Evolutionary conservation across 2,329 filamentous ascomycete genomes (phyloP).

Genomic region (Raffaelea arxii): DNA sequence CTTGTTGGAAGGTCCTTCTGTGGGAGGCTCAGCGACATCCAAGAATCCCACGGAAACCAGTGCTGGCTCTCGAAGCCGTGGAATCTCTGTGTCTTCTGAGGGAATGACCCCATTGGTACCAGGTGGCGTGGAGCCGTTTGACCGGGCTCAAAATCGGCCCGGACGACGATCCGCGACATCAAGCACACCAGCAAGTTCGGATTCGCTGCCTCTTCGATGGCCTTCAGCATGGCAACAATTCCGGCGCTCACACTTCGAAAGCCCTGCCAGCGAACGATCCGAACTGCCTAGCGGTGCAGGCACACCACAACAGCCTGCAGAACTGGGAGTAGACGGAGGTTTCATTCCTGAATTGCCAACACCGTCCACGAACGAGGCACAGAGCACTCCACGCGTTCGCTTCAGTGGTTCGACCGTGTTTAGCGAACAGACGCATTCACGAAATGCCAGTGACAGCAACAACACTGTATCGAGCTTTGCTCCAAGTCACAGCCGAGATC

Average conservation of each 20-base stretch:
- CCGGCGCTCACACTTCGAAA: constrained; percentile 29
- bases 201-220: constrained; percentile 10
- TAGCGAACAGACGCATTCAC: constrained; percentile 1
- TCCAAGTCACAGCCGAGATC: constrained; percentile 8
- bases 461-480: constrained; percentile 2
- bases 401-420: constrained; percentile 14
- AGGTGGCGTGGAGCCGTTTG: no score
- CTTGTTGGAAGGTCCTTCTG: constrained; percentile 23
- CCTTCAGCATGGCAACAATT: constrained; percentile 9
- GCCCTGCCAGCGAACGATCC: constrained; percentile 32
- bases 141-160: constrained; percentile 9
- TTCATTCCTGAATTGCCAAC: constrained; percentile 28
- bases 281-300: constrained; percentile 12
- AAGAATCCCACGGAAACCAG: no score
- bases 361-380: constrained; percentile 7
- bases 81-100: no score
- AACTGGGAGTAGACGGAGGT: constrained; percentile 25
- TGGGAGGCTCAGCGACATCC: no score
- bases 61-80: no score
- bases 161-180: constrained; percentile 14
- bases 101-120: no score
- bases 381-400: constrained; percentile 16
- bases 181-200: constrained; percentile 21
- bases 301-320: constrained; percentile 20
- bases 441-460: constrained; percentile 17